A percentile compares a stretch with the other conserved stretches of the same genome.
These are phyloP conservation scores for Malassezia caprae DNA, from an alignment of 1,284 basidiomycete genomes.

Conservation along the genomic window DNA sequence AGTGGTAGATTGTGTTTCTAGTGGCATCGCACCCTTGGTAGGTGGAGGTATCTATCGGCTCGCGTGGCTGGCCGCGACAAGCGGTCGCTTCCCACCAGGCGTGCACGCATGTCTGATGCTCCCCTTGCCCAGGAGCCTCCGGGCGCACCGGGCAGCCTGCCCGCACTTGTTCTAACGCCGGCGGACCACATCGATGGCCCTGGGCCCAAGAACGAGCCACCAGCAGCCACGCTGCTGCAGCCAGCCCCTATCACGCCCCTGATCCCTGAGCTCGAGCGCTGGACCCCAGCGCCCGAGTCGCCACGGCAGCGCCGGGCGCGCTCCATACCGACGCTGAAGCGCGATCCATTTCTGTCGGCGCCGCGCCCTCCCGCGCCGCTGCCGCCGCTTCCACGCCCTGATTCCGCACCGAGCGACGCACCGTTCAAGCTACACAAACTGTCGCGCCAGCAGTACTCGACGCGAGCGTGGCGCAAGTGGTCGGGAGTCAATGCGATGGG, in stretches of 20 bases:
- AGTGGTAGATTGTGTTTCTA: not conserved
- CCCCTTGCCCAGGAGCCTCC: not conserved
- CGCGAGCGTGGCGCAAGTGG: conserved; percentile 1
- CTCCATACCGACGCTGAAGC: not conserved
- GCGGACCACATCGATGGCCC: not conserved
- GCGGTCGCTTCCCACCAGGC: not conserved
- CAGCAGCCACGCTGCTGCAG: not conserved
- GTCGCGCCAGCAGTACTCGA: not conserved
- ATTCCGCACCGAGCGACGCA: not conserved
- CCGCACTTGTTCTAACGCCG: not conserved
- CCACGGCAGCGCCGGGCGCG: not conserved
- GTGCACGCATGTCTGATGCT: not conserved
- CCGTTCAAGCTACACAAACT: not conserved
- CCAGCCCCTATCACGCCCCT: not conserved
- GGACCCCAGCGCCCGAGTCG: conserved; percentile 3
- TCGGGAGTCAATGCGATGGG: not conserved
- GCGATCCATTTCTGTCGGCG: not conserved
- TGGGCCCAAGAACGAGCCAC: not conserved
- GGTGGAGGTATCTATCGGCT: not conserved
- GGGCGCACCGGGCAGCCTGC: not conserved
- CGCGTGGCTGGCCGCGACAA: not conserved
- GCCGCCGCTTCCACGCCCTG: not conserved
- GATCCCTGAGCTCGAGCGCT: not conserved
- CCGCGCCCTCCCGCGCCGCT: not conserved
- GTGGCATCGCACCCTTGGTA: not conserved